Evolutionary conservation across 2,329 filamentous ascomycete genomes (phyloP).

Genomic region (Rugonectria rugulosa): DNA sequence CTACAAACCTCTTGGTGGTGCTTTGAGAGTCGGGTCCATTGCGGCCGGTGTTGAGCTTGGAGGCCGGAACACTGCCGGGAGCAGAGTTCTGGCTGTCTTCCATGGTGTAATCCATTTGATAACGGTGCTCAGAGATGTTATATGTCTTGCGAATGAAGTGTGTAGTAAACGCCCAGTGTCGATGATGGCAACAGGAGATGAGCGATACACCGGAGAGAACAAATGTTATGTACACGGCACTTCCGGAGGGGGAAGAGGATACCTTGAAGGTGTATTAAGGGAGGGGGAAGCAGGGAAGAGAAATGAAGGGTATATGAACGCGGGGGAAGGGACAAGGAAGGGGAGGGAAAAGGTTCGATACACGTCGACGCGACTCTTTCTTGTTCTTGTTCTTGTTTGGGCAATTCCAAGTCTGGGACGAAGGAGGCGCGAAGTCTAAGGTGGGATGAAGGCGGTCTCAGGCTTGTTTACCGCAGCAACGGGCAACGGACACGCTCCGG

Average conservation of each 20-base stretch:
- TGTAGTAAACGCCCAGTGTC: no score
- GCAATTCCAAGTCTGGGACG: constrained; percentile 3
- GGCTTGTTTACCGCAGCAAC: constrained; percentile 47
- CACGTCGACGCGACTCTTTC: constrained; percentile 3
- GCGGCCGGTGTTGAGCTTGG: constrained; percentile 66
- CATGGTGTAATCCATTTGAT: constrained; percentile 54
- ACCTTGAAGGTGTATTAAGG: no score
- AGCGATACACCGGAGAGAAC: constrained; percentile 6
- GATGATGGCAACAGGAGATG: no score
- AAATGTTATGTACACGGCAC: constrained; percentile 20
- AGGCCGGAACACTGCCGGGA: constrained; percentile 66
- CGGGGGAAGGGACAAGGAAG: constrained; percentile 15
- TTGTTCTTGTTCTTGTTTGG: constrained; percentile 2
- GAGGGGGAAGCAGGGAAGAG: constrained; percentile 5
- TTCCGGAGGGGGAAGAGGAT: constrained; percentile 36
- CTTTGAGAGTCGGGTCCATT: constrained; percentile 73
- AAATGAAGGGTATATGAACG: constrained; percentile 24
- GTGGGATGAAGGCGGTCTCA: constrained; percentile 24
- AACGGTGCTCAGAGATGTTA: no score
- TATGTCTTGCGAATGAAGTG: no score
- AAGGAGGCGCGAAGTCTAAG: background rate
- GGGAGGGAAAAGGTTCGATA: background rate
- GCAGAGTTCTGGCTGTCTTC: constrained; percentile 72
- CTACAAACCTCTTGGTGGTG: constrained; percentile 76
- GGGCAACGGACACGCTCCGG: constrained; percentile 24